These are phyloP conservation scores for Chlorophyllum brunneum DNA, from an alignment of 768 basidiomycete species.

Conservation along the genomic window DNA sequence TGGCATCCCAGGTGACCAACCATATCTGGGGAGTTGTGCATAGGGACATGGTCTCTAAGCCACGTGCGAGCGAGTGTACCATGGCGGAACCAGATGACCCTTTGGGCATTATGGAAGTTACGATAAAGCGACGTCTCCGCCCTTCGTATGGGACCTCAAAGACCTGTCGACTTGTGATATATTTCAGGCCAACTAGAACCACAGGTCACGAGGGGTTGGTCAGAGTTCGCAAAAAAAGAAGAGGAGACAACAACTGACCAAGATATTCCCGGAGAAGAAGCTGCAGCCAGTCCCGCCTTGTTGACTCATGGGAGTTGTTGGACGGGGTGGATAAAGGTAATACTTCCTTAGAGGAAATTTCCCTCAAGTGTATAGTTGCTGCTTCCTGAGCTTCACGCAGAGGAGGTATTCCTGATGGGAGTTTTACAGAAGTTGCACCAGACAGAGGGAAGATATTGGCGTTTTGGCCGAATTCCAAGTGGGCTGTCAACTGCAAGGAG, in stretches of 20 bases:
- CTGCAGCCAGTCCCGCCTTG: constrained; percentile 56
- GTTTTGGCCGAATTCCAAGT: constrained; percentile 44
- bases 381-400: constrained; percentile 49
- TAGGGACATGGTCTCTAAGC: constrained; percentile 44
- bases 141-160: constrained; percentile 67
- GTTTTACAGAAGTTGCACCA: constrained; percentile 30
- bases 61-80: constrained; percentile 31
- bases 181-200: constrained; percentile 67
- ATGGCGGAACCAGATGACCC: constrained; percentile 18
- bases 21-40: constrained; percentile 41
- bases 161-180: constrained; percentile 56
- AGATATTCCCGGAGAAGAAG: constrained; percentile 64
- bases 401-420: constrained; percentile 44
- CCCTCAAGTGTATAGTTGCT: constrained; percentile 46
- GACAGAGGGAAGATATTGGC: constrained; percentile 49
- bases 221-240: constrained; percentile 10
- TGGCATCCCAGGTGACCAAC: constrained; percentile 67
- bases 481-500: constrained; percentile 60
- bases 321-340: constrained; percentile 8
- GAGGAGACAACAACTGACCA: constrained; percentile 37
- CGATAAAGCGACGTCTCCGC: constrained; percentile 47
- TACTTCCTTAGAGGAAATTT: constrained; percentile 28
- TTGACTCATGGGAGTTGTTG: constrained; percentile 15
- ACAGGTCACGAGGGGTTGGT: constrained; percentile 2
- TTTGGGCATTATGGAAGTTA: constrained; percentile 41